These are phyloP conservation scores for Torulaspora quercuum DNA, from an alignment of 805 yeast genomes.

Conservation along the genomic window DNA sequence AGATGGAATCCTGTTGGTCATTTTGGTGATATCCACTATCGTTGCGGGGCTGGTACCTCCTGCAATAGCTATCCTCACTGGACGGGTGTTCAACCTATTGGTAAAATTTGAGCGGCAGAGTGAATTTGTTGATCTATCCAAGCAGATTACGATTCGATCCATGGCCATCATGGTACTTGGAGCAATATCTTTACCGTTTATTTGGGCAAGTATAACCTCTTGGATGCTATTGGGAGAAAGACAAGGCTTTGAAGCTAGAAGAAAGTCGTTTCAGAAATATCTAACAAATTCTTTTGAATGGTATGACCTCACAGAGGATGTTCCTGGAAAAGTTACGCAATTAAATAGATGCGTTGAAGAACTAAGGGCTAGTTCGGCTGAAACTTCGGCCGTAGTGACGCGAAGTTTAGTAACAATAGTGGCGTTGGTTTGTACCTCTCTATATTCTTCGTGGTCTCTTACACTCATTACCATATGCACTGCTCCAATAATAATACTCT, in stretches of 20 bases:
- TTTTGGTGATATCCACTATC: slow-evolving; percentile 41
- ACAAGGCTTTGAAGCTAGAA: slow-evolving; percentile 58
- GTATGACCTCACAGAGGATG: slow-evolving; percentile 56
- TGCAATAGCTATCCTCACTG: slow-evolving; percentile 59
- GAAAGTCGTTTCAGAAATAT: slow-evolving; percentile 42
- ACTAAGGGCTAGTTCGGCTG: slow-evolving; percentile 61
- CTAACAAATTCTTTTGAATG: slow-evolving; percentile 50
- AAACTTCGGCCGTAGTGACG: slow-evolving; percentile 55
- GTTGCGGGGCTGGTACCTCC: slow-evolving; percentile 59
- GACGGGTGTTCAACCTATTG: slow-evolving; percentile 54
- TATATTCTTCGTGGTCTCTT: slow-evolving; percentile 79
- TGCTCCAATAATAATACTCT: slow-evolving; percentile 59
- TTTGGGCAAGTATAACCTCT: slow-evolving; percentile 52
- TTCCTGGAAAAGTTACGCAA: slow-evolving; percentile 64
- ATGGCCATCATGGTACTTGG: slow-evolving; percentile 47
- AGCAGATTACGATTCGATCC: slow-evolving; percentile 39
- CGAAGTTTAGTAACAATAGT: slow-evolving; percentile 52
- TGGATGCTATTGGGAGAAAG: slow-evolving; percentile 75
- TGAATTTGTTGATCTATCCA: slow-evolving; percentile 17
- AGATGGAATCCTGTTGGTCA: slow-evolving; percentile 27
- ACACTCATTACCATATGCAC: slow-evolving; percentile 74
- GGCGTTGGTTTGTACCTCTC: slow-evolving; percentile 58
- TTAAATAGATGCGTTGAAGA: slow-evolving; percentile 74
- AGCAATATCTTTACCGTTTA: slow-evolving; percentile 41
- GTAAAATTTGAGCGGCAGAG: slow-evolving; percentile 25